Evolutionary conservation across 2,329 filamentous ascomycete genomes (phyloP), one percentile per base, ranked within the genome.

Genomic region (Alternaria brassicae): DNA sequence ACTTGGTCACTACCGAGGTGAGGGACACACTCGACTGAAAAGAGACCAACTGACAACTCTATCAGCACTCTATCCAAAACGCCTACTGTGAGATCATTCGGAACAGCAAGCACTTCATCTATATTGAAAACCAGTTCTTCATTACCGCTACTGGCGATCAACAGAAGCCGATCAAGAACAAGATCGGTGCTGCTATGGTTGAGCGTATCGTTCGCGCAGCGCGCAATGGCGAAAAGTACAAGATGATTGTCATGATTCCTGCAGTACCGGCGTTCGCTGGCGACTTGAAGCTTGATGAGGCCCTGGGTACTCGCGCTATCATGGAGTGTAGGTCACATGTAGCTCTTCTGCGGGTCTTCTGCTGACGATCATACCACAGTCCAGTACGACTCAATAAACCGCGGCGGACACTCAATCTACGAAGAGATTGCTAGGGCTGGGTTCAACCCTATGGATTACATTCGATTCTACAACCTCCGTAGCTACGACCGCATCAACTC

Each of bases 41-140:
- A 42, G 17, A 27, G 25, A 2, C 17, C 7, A 7, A 12, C 58
- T 58, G 50, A 61, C 67, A 65, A 37, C 68, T 51, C 7, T 19
- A 9, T 7, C 49, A 79, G 75, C 92, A 95, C 75, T 96, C 92
- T 0, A 94, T 97, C 62, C 87, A 89, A 61, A 93, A 94, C 73
- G 93, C 93, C 1, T 96, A 96, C 72, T 87, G 91, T 32, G 84
- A 90, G 41, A 84, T 88, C 27, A 93, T 93, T 67, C 81, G 80
- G 36, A 87, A 88, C 48, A 89, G 89, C 17, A 81, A 88, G 71
- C 88, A 92, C 73, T 93, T 90, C 71, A 79, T 93, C 58, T 93
- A 93, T 76, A 92, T 93, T 34, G 90, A 93, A 75, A 93, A 93
- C 70, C 88, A 92, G 82, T 95, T 95, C 81, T 95, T 95, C 82